A percentile compares a stretch with the other conserved stretches of the same genome.
Evolutionary conservation across 306 rosid species (phyloP).

Genomic region (Rosa persica): DNA sequence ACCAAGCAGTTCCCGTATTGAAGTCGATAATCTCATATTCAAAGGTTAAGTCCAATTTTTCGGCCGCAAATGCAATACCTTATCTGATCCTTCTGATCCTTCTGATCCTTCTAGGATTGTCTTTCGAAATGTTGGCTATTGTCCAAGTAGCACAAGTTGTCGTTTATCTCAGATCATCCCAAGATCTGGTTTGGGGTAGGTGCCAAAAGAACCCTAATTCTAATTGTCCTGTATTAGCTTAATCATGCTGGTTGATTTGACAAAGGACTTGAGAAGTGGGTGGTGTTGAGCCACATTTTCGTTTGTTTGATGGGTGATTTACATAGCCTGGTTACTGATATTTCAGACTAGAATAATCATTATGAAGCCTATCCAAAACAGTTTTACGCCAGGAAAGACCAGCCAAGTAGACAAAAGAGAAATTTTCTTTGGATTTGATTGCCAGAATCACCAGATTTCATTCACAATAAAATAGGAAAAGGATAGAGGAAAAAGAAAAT

Average conservation of each 20-base stretch:
- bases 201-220: neutral
- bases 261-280: constrained; percentile 13
- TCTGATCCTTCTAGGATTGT: constrained; percentile 16
- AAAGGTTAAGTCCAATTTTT: neutral
- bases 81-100: constrained; percentile 23
- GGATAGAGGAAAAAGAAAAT: neutral
- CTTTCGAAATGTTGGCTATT: neutral
- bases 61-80: constrained; percentile 18
- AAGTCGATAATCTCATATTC: neutral
- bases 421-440: constrained; percentile 2
- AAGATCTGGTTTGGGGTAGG: neutral
- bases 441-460: neutral
- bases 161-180: neutral
- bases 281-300: constrained; percentile 10
- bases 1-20: neutral
- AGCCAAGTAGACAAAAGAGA: constrained; percentile 4
- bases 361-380: constrained; percentile 11
- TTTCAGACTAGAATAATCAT: neutral
- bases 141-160: constrained; percentile 2
- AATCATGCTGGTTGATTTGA: constrained; percentile 14
- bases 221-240: neutral
- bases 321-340: neutral
- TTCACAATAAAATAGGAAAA: neutral
- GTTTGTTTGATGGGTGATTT: neutral
- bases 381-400: neutral